These are phyloP conservation scores for Uncinocarpus reesii DNA, from an alignment of 2,329 filamentous ascomycete species.

Conservation along the genomic window DNA sequence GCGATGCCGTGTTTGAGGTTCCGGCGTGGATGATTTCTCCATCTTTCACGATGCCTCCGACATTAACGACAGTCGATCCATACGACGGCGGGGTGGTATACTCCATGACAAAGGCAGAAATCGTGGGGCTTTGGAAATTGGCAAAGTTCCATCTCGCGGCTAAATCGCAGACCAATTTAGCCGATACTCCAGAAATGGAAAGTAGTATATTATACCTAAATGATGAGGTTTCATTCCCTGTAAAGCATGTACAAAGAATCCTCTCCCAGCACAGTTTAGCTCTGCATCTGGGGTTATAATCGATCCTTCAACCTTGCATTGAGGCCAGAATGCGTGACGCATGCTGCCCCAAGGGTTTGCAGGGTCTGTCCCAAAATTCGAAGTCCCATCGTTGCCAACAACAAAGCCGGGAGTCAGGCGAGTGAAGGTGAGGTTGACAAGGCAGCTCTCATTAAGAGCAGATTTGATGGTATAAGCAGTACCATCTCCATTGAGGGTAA, in stretches of 20 bases:
- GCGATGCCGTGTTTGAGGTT: constrained; percentile 52
- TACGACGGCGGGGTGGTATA: constrained; percentile 91
- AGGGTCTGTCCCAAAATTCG: constrained; percentile 76
- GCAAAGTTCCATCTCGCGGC: constrained; percentile 86
- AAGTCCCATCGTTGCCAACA: constrained; percentile 72
- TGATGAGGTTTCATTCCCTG: constrained; percentile 99
- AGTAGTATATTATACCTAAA: constrained; percentile 47
- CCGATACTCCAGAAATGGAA: background rate
- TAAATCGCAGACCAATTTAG: constrained; percentile 20
- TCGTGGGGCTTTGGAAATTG: constrained; percentile 77
- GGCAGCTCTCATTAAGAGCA: constrained; percentile 63
- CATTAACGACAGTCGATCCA: constrained; percentile 69
- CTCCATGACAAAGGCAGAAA: constrained; percentile 90
- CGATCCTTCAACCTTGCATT: constrained; percentile 68
- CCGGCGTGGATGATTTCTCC: constrained; percentile 69
- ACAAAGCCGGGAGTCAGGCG: constrained; percentile 70
- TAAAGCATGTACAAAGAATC: constrained; percentile 70
- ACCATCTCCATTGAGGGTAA: constrained; percentile 79
- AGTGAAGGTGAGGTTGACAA: constrained; percentile 78
- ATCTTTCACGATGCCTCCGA: constrained; percentile 73
- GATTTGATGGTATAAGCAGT: constrained; percentile 82
- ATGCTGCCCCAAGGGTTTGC: constrained; percentile 82
- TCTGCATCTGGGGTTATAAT: constrained; percentile 74
- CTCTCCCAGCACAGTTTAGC: constrained; percentile 65
- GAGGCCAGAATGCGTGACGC: constrained; percentile 89